phyloP scores from a whole-genome alignment of 2,329 filamentous ascomycete species.

The Aspergillus sp. region DNA sequence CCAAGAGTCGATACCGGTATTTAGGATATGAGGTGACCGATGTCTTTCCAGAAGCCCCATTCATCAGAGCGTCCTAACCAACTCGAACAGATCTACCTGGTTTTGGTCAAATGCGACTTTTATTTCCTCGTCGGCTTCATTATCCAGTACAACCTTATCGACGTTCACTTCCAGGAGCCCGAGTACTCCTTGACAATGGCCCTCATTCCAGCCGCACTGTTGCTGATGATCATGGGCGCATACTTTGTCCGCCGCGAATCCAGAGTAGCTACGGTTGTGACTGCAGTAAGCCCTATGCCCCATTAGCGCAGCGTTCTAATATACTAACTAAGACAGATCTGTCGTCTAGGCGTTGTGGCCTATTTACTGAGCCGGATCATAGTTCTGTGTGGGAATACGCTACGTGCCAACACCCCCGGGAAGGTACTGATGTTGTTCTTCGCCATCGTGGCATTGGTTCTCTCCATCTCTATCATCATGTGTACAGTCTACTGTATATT shows the following conservation, averaged over 20 bases:
- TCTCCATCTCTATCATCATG: neutral
- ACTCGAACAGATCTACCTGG: slow-evolving; percentile 13
- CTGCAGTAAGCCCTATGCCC: neutral
- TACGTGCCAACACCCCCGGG: neutral
- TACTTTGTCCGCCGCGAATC: neutral
- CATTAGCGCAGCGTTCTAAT: neutral
- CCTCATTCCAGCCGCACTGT: slow-evolving; percentile 13
- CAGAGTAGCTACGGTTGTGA: neutral
- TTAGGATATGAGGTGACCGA: slow-evolving; percentile 3
- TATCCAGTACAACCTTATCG: slow-evolving; percentile 18
- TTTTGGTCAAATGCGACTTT: slow-evolving; percentile 16
- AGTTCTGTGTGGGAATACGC: neutral
- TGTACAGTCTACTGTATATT: neutral
- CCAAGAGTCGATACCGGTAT: slow-evolving; percentile 9
- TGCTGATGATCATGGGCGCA: slow-evolving; percentile 13
- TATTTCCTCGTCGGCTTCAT: slow-evolving; percentile 20
- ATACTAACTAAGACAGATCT: neutral
- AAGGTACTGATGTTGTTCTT: slow-evolving; percentile 7
- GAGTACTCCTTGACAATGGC: slow-evolving; percentile 18
- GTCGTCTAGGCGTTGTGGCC: neutral
- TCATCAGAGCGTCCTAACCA: no score
- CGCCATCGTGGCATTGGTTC: neutral
- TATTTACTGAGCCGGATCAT: slow-evolving; percentile 5
- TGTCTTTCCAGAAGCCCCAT: no score
- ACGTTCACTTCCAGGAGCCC: slow-evolving; percentile 19